Percentiles rank a stretch among this genome's conserved stretches.
Conservation (phyloP, 2,329 filamentous ascomycete genomes). For the Xylariaceae sp. region DNA sequence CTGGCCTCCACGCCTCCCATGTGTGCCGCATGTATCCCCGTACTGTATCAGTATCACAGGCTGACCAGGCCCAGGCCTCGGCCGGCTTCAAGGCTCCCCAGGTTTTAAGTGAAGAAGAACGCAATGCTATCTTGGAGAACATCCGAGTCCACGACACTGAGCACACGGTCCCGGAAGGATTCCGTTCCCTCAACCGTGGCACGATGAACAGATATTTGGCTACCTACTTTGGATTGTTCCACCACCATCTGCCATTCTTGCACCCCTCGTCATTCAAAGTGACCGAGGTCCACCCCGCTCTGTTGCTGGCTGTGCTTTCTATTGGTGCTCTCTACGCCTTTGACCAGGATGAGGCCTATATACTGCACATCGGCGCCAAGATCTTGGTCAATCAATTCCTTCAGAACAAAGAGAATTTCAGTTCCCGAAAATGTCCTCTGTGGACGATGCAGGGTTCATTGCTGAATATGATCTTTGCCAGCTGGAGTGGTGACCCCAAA, state of each 20-base stretch:
- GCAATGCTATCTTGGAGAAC: constrained; percentile 80
- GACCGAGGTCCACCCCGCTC: constrained; percentile 72
- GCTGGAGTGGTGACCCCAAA: constrained; percentile 98
- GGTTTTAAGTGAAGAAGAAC: constrained; percentile 79
- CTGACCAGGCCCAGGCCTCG: constrained; percentile 69
- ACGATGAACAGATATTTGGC: constrained; percentile 89
- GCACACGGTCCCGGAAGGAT: constrained; percentile 79
- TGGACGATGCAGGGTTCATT: constrained; percentile 98
- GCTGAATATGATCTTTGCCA: constrained; percentile 98
- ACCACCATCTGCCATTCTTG: constrained; percentile 93
- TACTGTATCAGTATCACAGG: constrained; percentile 44
- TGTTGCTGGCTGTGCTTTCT: constrained; percentile 86
- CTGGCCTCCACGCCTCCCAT: constrained; percentile 24
- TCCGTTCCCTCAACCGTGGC: constrained; percentile 77
- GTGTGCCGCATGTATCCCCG: constrained; percentile 41
- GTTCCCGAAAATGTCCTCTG: constrained; percentile 91
- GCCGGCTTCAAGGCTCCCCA: constrained; percentile 72
- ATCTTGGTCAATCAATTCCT: constrained; percentile 95
- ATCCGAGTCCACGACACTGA: constrained; percentile 79
- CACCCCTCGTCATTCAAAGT: constrained; percentile 89
- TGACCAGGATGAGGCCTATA: constrained; percentile 94
- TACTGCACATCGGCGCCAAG: constrained; percentile 96
- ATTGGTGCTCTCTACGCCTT: constrained; percentile 97
- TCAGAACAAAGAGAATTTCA: constrained; percentile 98
- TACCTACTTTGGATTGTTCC: constrained; percentile 95